A percentile compares a stretch with the other conserved stretches of the same genome.
Conservation (phyloP, 345 rosid species). For the Anastatica hierochuntica region DNA sequence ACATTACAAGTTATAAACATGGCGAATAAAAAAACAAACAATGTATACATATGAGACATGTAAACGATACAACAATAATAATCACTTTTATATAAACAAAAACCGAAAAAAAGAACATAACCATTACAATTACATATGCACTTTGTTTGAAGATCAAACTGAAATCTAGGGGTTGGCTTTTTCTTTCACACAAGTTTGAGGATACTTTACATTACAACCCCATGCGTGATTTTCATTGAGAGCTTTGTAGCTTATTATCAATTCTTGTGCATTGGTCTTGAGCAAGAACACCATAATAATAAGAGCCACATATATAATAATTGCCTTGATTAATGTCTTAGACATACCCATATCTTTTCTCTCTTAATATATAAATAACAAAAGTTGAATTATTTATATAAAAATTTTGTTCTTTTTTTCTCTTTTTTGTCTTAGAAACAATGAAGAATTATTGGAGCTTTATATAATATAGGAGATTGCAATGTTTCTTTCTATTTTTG, state of each 20-base stretch:
- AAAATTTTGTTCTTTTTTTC: neutral
- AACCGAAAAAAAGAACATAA: no score
- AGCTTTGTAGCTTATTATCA: conserved; percentile 7
- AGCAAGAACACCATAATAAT: neutral
- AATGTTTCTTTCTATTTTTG: conserved; percentile 8
- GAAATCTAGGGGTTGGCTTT: neutral
- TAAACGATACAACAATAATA: no score
- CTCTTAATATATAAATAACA: neutral
- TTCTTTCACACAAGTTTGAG: conserved; percentile 8
- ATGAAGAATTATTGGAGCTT: neutral
- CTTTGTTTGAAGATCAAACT: no score
- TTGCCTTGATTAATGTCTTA: neutral
- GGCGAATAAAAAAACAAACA: no score
- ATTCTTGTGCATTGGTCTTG: neutral
- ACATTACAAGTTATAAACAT: no score
- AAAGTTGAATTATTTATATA: no score
- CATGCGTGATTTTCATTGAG: conserved; percentile 11
- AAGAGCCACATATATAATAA: conserved; percentile 1
- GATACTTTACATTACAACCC: conserved; percentile 24
- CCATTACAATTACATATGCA: no score
- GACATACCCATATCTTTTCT: conserved; percentile 1
- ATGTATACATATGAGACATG: no score
- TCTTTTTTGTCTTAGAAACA: conserved; percentile 1
- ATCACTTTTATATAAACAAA: no score
- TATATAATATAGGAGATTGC: neutral